Conservation (phyloP, 73 alveolate genomes). For the Blepharisma stoltei region DNA sequence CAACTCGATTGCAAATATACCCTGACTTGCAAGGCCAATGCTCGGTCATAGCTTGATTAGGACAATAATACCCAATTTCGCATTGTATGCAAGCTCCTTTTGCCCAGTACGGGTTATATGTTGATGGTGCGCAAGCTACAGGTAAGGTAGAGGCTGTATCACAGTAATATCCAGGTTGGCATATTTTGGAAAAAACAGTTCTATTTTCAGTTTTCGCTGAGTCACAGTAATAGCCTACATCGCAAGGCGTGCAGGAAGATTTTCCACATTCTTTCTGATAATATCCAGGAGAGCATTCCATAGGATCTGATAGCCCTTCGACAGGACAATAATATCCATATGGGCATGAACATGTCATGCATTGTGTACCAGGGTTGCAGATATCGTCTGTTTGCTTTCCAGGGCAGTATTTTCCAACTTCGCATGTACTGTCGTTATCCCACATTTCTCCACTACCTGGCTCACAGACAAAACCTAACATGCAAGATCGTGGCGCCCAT, state of each 20-base stretch:
- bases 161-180: slow-evolving; percentile 2
- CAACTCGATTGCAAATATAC: background rate
- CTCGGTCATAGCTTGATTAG: background rate
- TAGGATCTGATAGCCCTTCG: background rate
- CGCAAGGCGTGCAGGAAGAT: background rate
- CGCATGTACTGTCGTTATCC: background rate
- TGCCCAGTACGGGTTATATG: background rate
- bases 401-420: background rate
- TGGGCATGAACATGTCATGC: background rate
- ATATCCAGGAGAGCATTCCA: background rate
- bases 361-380: background rate
- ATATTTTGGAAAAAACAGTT: background rate
- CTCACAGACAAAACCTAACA: background rate
- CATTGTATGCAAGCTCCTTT: background rate
- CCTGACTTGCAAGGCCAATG: background rate
- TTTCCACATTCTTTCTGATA: background rate
- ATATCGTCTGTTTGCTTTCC: background rate
- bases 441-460: slow-evolving; percentile 16
- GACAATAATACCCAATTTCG: background rate
- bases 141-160: background rate
- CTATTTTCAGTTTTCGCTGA: background rate
- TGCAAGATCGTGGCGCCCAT: background rate
- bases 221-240: slow-evolving; percentile 4
- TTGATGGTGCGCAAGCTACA: background rate
- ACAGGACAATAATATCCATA: slow-evolving; percentile 3